Evolutionary conservation across 1,284 basidiomycete genomes (phyloP).

Genomic region (Coniferiporia weirii): DNA sequence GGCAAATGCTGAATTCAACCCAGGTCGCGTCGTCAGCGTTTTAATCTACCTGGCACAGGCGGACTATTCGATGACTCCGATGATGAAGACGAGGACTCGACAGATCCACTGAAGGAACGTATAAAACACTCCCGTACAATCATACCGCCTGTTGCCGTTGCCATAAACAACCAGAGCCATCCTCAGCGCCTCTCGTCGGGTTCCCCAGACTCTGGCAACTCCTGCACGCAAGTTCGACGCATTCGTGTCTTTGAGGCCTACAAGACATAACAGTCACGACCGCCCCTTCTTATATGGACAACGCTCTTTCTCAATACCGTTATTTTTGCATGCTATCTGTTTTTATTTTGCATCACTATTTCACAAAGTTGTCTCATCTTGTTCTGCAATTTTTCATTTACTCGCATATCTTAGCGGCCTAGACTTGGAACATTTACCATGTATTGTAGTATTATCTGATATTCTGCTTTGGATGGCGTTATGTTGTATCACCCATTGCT

Average conservation of each 20-base stretch:
- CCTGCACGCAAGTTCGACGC: conserved; percentile 12
- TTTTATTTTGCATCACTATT: background rate
- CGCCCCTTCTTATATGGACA: background rate
- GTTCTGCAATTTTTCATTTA: background rate
- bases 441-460: conserved; percentile 2
- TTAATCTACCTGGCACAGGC: conserved; percentile 29
- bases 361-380: conserved; percentile 1
- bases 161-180: conserved; percentile 1
- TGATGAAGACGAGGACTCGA: conserved; percentile 28
- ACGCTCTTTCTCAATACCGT: background rate
- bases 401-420: background rate
- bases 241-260: conserved; percentile 18
- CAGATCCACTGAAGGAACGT: background rate
- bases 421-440: conserved; percentile 5
- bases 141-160: background rate
- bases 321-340: background rate
- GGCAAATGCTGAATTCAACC: background rate
- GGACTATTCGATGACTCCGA: conserved; percentile 44
- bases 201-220: background rate
- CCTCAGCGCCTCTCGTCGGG: background rate
- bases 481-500: conserved; percentile 1
- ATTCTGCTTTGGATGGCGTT: background rate
- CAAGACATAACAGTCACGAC: background rate
- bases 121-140: conserved; percentile 1
- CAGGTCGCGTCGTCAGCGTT: conserved; percentile 10